phyloP scores from a whole-genome alignment of 1,139 yeast genomes.

The Hyphopichia khmerensis region DNA sequence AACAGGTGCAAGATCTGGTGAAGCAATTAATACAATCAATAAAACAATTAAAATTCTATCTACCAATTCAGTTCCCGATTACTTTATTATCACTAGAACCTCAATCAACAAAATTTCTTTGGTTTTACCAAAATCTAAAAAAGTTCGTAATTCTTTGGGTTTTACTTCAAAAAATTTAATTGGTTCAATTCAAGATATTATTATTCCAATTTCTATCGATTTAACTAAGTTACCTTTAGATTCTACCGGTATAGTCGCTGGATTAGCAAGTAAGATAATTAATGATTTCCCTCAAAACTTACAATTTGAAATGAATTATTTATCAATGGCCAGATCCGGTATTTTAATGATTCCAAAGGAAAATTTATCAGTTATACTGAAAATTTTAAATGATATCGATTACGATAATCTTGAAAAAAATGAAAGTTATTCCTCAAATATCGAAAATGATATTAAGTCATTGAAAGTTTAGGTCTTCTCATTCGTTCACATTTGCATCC shows the following conservation, averaged over 20 bases:
- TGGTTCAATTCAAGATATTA: slow-evolving; percentile 58
- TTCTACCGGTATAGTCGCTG: slow-evolving; percentile 68
- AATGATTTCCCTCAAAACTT: slow-evolving; percentile 16
- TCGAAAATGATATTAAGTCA: neutral
- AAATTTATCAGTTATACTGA: slow-evolving; percentile 31
- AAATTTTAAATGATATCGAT: slow-evolving; percentile 13
- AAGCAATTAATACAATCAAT: slow-evolving; percentile 36
- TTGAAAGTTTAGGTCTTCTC: neutral
- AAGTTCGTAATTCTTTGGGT: slow-evolving; percentile 35
- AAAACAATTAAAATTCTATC: slow-evolving; percentile 34
- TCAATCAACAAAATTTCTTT: slow-evolving; percentile 55
- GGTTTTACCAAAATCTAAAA: slow-evolving; percentile 48
- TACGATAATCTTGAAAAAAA: neutral
- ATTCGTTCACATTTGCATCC: no score
- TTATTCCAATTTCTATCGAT: slow-evolving; percentile 59
- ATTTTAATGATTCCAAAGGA: slow-evolving; percentile 61
- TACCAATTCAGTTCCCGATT: slow-evolving; percentile 37
- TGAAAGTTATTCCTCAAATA: neutral
- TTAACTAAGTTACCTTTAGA: slow-evolving; percentile 57
- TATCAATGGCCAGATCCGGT: slow-evolving; percentile 63
- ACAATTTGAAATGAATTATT: slow-evolving; percentile 54
- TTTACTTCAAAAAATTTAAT: slow-evolving; percentile 44
- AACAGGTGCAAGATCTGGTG: slow-evolving; percentile 63
- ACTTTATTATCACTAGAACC: slow-evolving; percentile 60
- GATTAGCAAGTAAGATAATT: slow-evolving; percentile 54